phyloP scores from a whole-genome alignment of 768 basidiomycete species.

The Leccinum truebloodii region DNA sequence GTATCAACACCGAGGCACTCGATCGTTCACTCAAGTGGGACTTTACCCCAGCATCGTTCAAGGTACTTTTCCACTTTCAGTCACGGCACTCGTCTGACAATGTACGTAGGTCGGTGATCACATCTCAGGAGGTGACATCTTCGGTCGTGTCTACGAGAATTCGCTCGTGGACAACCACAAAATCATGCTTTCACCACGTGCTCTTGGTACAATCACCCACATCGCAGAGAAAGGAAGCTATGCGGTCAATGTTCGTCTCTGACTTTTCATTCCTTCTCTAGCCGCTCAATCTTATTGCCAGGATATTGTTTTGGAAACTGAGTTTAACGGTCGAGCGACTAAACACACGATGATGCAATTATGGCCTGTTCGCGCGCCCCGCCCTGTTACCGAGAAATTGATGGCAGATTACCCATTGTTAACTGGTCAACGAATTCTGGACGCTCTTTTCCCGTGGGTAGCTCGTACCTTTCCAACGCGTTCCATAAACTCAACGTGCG shows the following conservation, averaged over 20 bases:
- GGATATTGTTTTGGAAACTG: slow-evolving; percentile 96
- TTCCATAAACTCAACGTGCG: slow-evolving; percentile 3
- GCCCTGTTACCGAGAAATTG: slow-evolving; percentile 94
- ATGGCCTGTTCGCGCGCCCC: slow-evolving; percentile 98
- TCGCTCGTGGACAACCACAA: slow-evolving; percentile 96
- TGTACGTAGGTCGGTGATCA: slow-evolving; percentile 84
- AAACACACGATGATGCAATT: slow-evolving; percentile 97
- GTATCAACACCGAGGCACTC: slow-evolving; percentile 96
- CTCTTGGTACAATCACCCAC: slow-evolving; percentile 91
- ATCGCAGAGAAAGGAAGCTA: slow-evolving; percentile 96
- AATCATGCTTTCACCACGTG: slow-evolving; percentile 93
- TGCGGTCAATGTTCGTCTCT: slow-evolving; percentile 70
- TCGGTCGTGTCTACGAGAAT: slow-evolving; percentile 95
- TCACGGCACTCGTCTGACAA: slow-evolving; percentile 9
- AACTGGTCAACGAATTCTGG: slow-evolving; percentile 96
- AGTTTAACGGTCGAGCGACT: slow-evolving; percentile 93
- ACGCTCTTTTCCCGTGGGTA: slow-evolving; percentile 92
- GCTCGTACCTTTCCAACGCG: neutral
- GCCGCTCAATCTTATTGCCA: slow-evolving; percentile 29
- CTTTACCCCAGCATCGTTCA: slow-evolving; percentile 81
- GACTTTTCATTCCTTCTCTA: neutral
- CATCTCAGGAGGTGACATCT: slow-evolving; percentile 95
- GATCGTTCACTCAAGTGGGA: slow-evolving; percentile 92
- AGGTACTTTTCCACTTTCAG: slow-evolving; percentile 43
- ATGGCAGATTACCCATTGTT: slow-evolving; percentile 90